Base-by-base conservation (phyloP, 1,284 basidiomycete species). In the Moesziomyces sp. region DNA sequence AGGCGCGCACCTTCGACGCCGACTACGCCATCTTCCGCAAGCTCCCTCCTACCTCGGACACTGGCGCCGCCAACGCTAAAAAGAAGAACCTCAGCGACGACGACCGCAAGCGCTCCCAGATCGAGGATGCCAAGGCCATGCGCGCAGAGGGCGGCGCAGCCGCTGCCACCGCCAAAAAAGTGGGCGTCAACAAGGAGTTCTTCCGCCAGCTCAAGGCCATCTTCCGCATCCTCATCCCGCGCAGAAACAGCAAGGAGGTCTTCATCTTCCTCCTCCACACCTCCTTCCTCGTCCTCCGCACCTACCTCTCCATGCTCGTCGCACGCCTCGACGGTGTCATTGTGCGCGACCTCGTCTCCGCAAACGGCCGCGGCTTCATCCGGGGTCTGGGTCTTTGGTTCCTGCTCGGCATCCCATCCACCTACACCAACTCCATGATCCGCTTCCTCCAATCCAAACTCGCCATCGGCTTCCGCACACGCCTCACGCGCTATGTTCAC, bases 401-500 rank as follows among this genome's bases (percentile, higher is more conserved):
- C 81, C 86, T 90, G 7, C 88, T 99, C 8, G 93, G 94, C 0
- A 87, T 98, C 26, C 95, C 96, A 0, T 94, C 92, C 79, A 95
- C 93, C 19, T 96, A 95, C 83, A 98, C 95, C 0, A 98, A 99
- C 83, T 91, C 93, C 1, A 95, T 98, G 93, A 92, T 97, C 64
- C 91, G 92, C 21, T 93, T 93, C 84, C 87, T 98, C 0, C 94
- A 98, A 85, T 90, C 91, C n/a, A 93, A 93, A 74, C 88, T 99
- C 3, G 90, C 94, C 0, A 88, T 97, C 14, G 88, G 90, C 6
- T 89, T 97, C 80, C 88, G 94, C 46, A 94, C 93, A 0, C 90
- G 93, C 10, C 87, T 99, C 35, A 95, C 93, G 0, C 89, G 93
- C 45, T 97, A 97, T 84, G 91, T 92, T 0, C 92, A 96, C 82